Evolutionary conservation across 768 basidiomycete genomes (phyloP).

Genomic region (Chlorophyllum brunneum): DNA sequence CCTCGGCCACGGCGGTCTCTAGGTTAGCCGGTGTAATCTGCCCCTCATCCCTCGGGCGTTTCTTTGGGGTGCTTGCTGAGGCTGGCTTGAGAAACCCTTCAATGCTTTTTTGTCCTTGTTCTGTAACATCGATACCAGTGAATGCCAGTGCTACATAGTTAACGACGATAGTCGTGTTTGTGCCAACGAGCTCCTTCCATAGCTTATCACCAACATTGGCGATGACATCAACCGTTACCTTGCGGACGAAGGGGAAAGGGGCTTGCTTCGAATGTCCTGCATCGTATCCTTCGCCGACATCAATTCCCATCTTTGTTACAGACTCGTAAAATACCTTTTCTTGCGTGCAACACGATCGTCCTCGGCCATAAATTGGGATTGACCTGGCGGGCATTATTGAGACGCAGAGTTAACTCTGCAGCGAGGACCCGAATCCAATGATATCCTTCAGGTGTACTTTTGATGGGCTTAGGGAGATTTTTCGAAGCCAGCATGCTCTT

Average conservation of each 20-base stretch:
- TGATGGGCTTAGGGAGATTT: slow-evolving; percentile 80
- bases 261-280: slow-evolving; percentile 75
- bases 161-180: slow-evolving; percentile 52
- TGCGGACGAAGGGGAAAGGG: slow-evolving; percentile 79
- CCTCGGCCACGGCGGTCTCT: neutral
- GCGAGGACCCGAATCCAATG: slow-evolving; percentile 93
- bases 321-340: slow-evolving; percentile 49
- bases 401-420: slow-evolving; percentile 81
- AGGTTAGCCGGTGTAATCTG: neutral
- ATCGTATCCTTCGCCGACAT: slow-evolving; percentile 51
- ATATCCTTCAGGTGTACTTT: slow-evolving; percentile 66
- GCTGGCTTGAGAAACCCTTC: slow-evolving; percentile 73
- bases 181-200: slow-evolving; percentile 84
- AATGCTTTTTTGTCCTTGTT: slow-evolving; percentile 81
- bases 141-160: slow-evolving; percentile 73
- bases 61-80: slow-evolving; percentile 26
- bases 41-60: slow-evolving; percentile 36
- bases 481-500: slow-evolving; percentile 99
- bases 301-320: slow-evolving; percentile 6
- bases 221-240: slow-evolving; percentile 74
- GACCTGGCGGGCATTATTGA: slow-evolving; percentile 75
- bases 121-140: slow-evolving; percentile 69
- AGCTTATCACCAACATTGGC: slow-evolving; percentile 73
- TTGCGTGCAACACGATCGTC: slow-evolving; percentile 74
- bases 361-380: slow-evolving; percentile 88